These are phyloP conservation scores for Telfairia occidentalis DNA, from an alignment of 331 rosid species.

Conservation along the genomic window DNA sequence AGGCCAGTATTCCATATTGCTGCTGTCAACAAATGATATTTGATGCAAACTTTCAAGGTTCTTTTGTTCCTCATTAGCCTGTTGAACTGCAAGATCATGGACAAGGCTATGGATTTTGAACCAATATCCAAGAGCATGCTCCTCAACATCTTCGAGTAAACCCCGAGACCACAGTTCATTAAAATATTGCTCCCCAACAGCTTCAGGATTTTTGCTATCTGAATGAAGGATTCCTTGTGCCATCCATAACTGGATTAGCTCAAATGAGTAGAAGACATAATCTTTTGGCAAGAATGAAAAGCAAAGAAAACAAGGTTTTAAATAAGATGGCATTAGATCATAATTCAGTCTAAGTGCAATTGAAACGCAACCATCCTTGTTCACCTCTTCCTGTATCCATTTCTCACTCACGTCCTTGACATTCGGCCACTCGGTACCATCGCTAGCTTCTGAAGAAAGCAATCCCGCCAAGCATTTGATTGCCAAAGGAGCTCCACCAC, in stretches of 20 bases:
- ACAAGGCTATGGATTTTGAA: slow-evolving; percentile 22
- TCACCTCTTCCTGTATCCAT: not conserved
- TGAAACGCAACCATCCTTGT: not conserved
- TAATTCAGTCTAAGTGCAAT: slow-evolving; percentile 7
- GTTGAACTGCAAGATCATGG: slow-evolving; percentile 11
- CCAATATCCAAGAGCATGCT: not conserved
- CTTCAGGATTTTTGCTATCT: not conserved
- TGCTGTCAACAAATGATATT: not conserved
- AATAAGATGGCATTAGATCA: slow-evolving; percentile 13
- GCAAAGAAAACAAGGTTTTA: slow-evolving; percentile 21
- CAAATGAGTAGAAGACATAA: not conserved
- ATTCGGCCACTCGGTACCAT: not conserved
- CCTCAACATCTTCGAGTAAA: slow-evolving; percentile 14
- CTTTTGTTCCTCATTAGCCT: not conserved
- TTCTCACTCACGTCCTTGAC: not conserved
- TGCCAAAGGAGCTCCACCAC: slow-evolving; percentile 19
- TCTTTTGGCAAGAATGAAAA: slow-evolving; percentile 21
- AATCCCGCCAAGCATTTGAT: slow-evolving; percentile 12
- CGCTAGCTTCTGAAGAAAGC: not conserved
- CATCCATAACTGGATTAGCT: slow-evolving; percentile 17
- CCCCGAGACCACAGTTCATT: slow-evolving; percentile 4
- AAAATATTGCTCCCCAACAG: slow-evolving; percentile 17
- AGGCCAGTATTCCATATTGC: not conserved
- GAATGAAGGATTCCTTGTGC: slow-evolving; percentile 19
- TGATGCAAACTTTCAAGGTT: not conserved